A percentile compares a stretch with the other conserved stretches of the same genome.
These are phyloP conservation scores for Sisymbrium irio DNA, from an alignment of 345 rosid genomes.

Conservation along the genomic window DNA sequence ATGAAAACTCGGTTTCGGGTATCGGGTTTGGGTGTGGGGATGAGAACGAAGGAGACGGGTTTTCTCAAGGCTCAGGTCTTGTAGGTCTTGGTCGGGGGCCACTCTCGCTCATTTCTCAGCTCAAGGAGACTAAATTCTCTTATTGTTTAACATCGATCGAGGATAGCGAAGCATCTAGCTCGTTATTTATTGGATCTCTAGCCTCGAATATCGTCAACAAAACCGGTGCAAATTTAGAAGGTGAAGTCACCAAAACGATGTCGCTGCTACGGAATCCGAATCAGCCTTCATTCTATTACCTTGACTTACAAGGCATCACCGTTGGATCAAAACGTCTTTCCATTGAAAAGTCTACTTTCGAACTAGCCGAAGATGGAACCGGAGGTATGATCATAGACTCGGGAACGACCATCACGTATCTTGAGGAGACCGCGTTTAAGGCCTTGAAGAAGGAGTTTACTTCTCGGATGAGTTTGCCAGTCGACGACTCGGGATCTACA, in stretches of 20 bases:
- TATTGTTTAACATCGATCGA: conserved; percentile 79
- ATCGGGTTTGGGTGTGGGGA: conserved; percentile 86
- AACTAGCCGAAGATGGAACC: conserved; percentile 61
- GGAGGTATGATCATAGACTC: conserved; percentile 96
- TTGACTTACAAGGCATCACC: conserved; percentile 74
- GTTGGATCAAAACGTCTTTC: conserved; percentile 65
- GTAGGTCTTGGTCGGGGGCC: conserved; percentile 87
- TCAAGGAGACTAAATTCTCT: conserved; percentile 68
- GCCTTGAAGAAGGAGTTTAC: conserved; percentile 52
- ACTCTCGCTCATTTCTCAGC: conserved; percentile 73
- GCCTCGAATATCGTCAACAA: conserved; percentile 32
- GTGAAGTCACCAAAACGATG: conserved; percentile 41
- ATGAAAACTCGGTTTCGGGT: conserved; percentile 39
- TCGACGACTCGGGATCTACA: conserved; percentile 47
- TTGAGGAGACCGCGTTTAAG: conserved; percentile 55
- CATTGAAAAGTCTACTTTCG: conserved; percentile 62
- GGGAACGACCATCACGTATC: conserved; percentile 81
- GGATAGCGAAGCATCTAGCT: conserved; percentile 47
- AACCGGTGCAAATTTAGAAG: background rate
- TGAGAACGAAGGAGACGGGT: conserved; percentile 81
- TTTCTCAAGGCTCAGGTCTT: conserved; percentile 75
- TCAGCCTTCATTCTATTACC: conserved; percentile 90
- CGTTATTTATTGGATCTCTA: conserved; percentile 47
- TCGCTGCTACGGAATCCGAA: conserved; percentile 56
- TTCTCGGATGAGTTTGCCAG: conserved; percentile 47